Conservation (phyloP, 2,329 filamentous ascomycete species). For the Stemphylium vesicarium region DNA sequence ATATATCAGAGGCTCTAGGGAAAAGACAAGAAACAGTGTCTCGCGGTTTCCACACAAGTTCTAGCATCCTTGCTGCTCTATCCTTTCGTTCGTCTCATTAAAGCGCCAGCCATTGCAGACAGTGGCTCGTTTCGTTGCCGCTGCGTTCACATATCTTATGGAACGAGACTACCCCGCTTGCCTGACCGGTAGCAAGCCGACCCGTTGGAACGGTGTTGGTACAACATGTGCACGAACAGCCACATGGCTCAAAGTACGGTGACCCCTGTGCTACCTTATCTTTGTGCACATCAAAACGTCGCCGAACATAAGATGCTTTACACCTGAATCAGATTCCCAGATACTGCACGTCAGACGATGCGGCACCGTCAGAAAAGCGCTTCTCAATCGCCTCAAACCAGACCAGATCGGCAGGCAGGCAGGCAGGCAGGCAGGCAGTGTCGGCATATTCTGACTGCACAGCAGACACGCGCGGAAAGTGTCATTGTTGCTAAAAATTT, state of each 20-base stretch:
- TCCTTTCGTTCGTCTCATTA: too few relatives aligned
- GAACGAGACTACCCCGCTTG: neutral
- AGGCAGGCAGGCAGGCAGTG: too few relatives aligned
- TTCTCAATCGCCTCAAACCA: too few relatives aligned
- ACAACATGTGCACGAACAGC: constrained; percentile 6
- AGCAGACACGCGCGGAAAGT: neutral
- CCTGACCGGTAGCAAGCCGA: neutral
- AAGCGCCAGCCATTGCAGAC: too few relatives aligned
- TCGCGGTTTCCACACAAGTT: too few relatives aligned
- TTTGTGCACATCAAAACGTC: neutral
- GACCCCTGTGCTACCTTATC: constrained; percentile 6
- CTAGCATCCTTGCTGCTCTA: too few relatives aligned
- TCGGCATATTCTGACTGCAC: neutral
- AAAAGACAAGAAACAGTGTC: too few relatives aligned
- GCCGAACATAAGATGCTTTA: neutral
- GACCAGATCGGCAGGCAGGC: too few relatives aligned
- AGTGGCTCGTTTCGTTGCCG: too few relatives aligned
- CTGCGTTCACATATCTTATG: too few relatives aligned
- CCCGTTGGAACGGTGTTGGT: neutral
- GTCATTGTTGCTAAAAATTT: neutral
- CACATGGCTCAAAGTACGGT: constrained; percentile 21
- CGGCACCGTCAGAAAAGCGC: too few relatives aligned
- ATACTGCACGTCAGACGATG: neutral
- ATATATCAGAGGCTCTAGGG: too few relatives aligned
- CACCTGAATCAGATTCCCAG: neutral